Evolutionary conservation across 2,329 filamentous ascomycete genomes (phyloP).

Genomic region (Zymoseptoria passerinii): DNA sequence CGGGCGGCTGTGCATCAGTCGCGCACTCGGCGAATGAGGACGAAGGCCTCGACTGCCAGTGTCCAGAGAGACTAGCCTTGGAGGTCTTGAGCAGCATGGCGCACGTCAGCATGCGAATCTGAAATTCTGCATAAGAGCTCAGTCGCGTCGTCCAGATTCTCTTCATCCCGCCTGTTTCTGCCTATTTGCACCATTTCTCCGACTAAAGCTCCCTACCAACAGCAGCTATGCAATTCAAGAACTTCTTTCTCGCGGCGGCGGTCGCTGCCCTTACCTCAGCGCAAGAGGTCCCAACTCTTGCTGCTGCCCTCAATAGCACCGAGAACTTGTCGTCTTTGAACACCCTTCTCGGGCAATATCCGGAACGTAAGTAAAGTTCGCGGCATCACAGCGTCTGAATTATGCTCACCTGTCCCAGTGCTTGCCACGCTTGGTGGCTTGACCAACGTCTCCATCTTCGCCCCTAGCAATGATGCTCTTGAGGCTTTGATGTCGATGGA

Average conservation of each 20-base stretch:
- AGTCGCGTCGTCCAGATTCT: neutral
- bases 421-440: constrained; percentile 26
- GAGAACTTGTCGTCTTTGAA: constrained; percentile 11
- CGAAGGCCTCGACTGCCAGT: neutral
- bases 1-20: neutral
- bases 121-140: neutral
- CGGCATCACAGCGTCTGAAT: neutral
- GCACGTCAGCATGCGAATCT: constrained; percentile 9
- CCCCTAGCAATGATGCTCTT: constrained; percentile 48
- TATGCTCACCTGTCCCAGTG: constrained; percentile 13
- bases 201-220: neutral
- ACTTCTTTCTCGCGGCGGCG: constrained; percentile 31
- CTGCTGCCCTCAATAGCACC: constrained; percentile 29
- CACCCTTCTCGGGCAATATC: constrained; percentile 7
- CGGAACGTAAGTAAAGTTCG: constrained; percentile 5
- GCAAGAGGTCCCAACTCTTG: constrained; percentile 29
- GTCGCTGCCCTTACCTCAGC: constrained; percentile 29
- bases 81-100: constrained; percentile 6
- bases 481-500: constrained; percentile 20
- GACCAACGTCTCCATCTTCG: constrained; percentile 50
- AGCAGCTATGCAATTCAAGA: constrained; percentile 33
- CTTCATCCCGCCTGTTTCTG: neutral
- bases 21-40: neutral
- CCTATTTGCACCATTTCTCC: neutral
- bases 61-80: neutral